Evolutionary conservation across 2,329 filamentous ascomycete species (phyloP), one percentile per base, ranked within the genome.

Genomic region (Coleophoma eucalyptorum): DNA sequence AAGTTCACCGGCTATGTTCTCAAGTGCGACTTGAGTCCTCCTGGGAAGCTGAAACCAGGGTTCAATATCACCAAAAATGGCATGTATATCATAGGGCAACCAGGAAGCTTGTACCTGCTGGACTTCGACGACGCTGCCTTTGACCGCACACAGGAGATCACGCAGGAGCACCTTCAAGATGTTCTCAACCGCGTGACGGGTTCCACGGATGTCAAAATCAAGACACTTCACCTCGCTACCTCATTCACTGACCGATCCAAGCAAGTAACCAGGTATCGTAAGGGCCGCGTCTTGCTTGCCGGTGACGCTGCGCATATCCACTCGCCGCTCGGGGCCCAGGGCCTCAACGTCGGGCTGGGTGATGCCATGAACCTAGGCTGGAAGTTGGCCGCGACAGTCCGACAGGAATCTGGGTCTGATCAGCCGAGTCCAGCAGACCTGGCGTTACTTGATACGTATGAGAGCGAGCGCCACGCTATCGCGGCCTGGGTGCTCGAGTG

Each of bases 341-440:
- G 54, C 16, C 60, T 60, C 3, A 69, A 68, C 46, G 62, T 65
- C 60, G 51, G 53, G 5, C 11, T 72, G 50, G 52, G 62, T 2
- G 72, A 73, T 49, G 71, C 64, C 1, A 60, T 68, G 42, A 71
- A 71, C 43, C 59, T 74, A 3, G 65, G 67, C 1, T 74, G 71
- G 71, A 72, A 71, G 53, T 52, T 73, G 1, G 65, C 67, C 0
- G 59, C 63, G 3, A 67, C 70, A 0, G 18, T 70, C 0, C 53
- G 44, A 1, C 61, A 64, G 34, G 33, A 41, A 33, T 48, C 46
- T 21, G 13, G 13, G 20, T 48, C 46, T 48, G 20, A 41, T 0
- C 33, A 49, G 2, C 60, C 62, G 21, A 26, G 21, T 0, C 50
- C 32, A 0, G 43, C 53, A 7, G 37, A 41, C 34, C 37, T 41